phyloP scores from a whole-genome alignment of 805 yeast species.

The Lipomyces yamanashiensis region DNA sequence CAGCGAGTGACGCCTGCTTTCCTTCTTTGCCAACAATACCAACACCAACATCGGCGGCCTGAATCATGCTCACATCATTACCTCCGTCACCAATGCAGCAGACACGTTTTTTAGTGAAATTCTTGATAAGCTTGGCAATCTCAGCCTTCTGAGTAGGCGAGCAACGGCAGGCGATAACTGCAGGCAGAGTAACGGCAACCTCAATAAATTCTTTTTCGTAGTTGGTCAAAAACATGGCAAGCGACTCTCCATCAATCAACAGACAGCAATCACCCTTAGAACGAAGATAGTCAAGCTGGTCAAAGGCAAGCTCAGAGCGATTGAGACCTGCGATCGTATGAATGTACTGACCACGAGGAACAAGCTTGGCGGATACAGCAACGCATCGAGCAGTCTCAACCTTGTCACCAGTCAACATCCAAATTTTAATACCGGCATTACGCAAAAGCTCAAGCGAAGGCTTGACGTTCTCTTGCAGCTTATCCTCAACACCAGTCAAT shows the following conservation, averaged over 20 bases:
- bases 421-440: constrained; percentile 95
- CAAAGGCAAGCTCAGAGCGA: constrained; percentile 68
- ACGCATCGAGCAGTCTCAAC: constrained; percentile 99
- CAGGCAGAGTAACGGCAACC: constrained; percentile 77
- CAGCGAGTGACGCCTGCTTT: constrained; percentile 94
- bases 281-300: constrained; percentile 72
- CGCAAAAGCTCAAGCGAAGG: constrained; percentile 87
- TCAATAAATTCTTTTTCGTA: constrained; percentile 75
- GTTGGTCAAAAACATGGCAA: constrained; percentile 67
- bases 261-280: constrained; percentile 71
- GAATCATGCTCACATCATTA: constrained; percentile 98
- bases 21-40: constrained; percentile 99
- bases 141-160: constrained; percentile 99
- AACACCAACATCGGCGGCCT: constrained; percentile 97
- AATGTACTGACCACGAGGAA: constrained; percentile 90
- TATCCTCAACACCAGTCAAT: constrained; percentile 96
- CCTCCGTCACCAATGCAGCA: constrained; percentile 99
- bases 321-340: constrained; percentile 76
- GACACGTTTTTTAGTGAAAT: constrained; percentile 82
- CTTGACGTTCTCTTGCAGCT: constrained; percentile 87
- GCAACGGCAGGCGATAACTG: constrained; percentile 98
- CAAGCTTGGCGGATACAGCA: constrained; percentile 91
- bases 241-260: constrained; percentile 91
- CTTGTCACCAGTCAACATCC: constrained; percentile 99
- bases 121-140: constrained; percentile 79